phyloP scores from a whole-genome alignment of 805 yeast species.

The Suhomyces sp. region DNA sequence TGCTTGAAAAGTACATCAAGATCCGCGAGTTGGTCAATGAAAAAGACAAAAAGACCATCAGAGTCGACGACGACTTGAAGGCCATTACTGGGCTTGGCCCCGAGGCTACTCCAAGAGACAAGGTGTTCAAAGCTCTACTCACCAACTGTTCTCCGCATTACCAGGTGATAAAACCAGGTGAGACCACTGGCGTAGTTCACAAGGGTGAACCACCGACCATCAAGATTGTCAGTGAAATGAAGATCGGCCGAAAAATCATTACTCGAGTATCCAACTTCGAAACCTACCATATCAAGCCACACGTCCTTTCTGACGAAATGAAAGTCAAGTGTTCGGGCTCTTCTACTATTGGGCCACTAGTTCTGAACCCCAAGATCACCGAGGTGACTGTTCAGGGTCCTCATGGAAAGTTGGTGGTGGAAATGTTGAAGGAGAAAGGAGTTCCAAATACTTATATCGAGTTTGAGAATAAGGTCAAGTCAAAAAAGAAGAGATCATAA shows the following conservation, averaged over 20 bases:
- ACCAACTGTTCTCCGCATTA: conserved; percentile 50
- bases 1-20: conserved; percentile 56
- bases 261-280: conserved; percentile 74
- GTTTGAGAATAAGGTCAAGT: conserved; percentile 58
- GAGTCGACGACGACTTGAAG: conserved; percentile 53
- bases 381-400: conserved; percentile 92
- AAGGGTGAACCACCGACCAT: conserved; percentile 72
- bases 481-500: conserved; percentile 42
- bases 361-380: conserved; percentile 49
- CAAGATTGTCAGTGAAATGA: conserved; percentile 64
- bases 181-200: conserved; percentile 30
- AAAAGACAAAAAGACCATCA: conserved; percentile 51
- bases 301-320: conserved; percentile 62
- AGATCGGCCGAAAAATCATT: conserved; percentile 76
- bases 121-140: conserved; percentile 42
- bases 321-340: conserved; percentile 87
- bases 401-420: conserved; percentile 63
- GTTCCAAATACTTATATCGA: conserved; percentile 64
- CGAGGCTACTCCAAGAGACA: conserved; percentile 39
- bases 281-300: conserved; percentile 60
- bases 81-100: conserved; percentile 33
- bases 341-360: conserved; percentile 63
- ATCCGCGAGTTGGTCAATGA: conserved; percentile 48
- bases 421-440: conserved; percentile 58
- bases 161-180: conserved; percentile 48